Evolutionary conservation across 495 filamentous ascomycete genomes (phyloP), one percentile per base, ranked within the genome.

Genomic region (Hypoxylon crocopeplum): DNA sequence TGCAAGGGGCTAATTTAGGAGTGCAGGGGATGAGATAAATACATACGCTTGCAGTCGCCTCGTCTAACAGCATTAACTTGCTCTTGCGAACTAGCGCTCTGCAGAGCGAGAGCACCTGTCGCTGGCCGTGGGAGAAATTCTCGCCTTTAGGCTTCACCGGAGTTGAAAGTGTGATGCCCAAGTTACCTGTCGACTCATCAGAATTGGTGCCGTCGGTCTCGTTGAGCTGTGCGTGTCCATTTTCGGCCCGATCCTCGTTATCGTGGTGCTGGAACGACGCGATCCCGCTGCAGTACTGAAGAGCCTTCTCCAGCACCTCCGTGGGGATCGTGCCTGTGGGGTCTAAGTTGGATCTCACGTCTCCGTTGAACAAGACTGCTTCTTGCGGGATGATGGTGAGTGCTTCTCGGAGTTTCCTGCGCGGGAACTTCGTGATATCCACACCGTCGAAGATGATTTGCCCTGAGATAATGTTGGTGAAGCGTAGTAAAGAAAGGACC

Each of bases 301-400:
- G 59, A 12, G 80, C 74, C 37, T 75, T 71, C 49, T 71, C 70
- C 10, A 82, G 47, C 36, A 69, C 71, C 13, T 74, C 66, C 45
- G 70, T 56, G 48, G 78, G 65, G 5, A 75, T 68, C 29, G 74
- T 68, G 24, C 74, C 76, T 7, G 79, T 77, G 0, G 79, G 79
- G 59, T 82, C 79, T 27, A 81, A 73, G 46, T 82, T 82, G 0
- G 73, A 77, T 11, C 69, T 66, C 2, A 81, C 76, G 39, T 76
- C 74, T 33, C 79, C 79, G 29, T 74, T 78, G 71, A 86, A 80
- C 6, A 85, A 71, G 0, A 81, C 75, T 2, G 82, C 78, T 52
- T 85, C 83, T 56, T 86, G 83, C 0, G 83, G 82, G 19, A 86
- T 81, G 29, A 83, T 77, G 1, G 80, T 81, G 22, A 86, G 74